Base-by-base conservation (phyloP, 2,329 filamentous ascomycete genomes). In the Botrytis pseudocinerea region DNA sequence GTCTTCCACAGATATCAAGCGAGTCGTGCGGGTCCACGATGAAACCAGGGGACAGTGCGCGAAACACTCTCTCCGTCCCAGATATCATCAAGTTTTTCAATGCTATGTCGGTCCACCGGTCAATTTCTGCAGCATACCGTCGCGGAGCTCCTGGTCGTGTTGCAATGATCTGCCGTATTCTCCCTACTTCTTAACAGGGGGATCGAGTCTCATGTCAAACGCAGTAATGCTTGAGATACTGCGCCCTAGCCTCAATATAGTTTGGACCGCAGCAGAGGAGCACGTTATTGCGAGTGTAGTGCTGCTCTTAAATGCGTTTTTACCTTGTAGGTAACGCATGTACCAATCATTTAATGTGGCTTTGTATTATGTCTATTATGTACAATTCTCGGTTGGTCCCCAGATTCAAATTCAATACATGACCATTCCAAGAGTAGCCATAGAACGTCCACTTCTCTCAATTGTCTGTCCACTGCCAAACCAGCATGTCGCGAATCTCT, bases 41-140 rank as follows among this genome's bases (percentile, higher is more conserved):
- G 70, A 72, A 72, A 72, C 70, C 70, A 72, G 70, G 40, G 46
- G 61, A 69, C 70, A 32, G 28, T 46, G 70, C 70, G 54, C 51
- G 62, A 72, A 72, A 72, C 70, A 51, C 70, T 4, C 42, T 66
- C 69, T 51, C 46, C 35, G 60, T 71, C 44, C 69, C 69, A 57
- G 69, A 71, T 71, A 59, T 71, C 70, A 54, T 71, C 32, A 66
- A 71, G 16, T 38, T 35, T 48, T 46, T 28, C 62, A 1, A 57
- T 57, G 65, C 70, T 68, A 61, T 46, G 28, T 20, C 22, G 38
- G n/a, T 25, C 40, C 70, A 72, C 62, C 51, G 42, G 51, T 66
- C 61, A 40, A 28, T 60, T 9, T 42, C 60, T 51, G 12, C 2
- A 9, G 40, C 28, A 22, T 44, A 38, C 35, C 22, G 64, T 28